Evolutionary conservation across 805 yeast genomes (phyloP).

Genomic region (Candida arabinofermentans): DNA sequence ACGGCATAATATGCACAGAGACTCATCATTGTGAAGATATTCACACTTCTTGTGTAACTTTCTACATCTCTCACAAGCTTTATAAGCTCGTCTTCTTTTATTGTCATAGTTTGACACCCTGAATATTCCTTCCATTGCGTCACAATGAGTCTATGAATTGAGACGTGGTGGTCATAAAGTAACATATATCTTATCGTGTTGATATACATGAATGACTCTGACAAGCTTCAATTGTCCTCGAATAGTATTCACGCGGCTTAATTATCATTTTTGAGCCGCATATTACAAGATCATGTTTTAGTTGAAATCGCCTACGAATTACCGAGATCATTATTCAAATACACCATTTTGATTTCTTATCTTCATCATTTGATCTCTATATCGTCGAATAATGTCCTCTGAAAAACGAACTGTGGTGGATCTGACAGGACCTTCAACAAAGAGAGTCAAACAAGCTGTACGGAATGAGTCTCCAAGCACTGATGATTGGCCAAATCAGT

Average conservation of each 20-base stretch:
- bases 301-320: no score
- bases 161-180: background rate
- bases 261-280: no score
- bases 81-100: slow-evolving; percentile 13
- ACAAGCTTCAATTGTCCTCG: no score
- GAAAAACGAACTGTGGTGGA: background rate
- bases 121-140: slow-evolving; percentile 9
- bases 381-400: background rate
- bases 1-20: slow-evolving; percentile 12
- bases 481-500: slow-evolving; percentile 26
- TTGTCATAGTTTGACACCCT: slow-evolving; percentile 16
- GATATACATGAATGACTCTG: no score
- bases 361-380: no score
- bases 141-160: no score
- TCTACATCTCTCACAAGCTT: slow-evolving; percentile 27
- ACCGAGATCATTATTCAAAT: no score
- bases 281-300: no score
- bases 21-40: slow-evolving; percentile 6
- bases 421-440: background rate
- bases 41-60: slow-evolving; percentile 23
- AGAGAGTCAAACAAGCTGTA: slow-evolving; percentile 6
- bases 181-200: background rate
- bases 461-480: slow-evolving; percentile 5
- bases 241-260: no score
- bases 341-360: no score